phyloP scores from a whole-genome alignment of 164 flowering plant genomes.

The Malania oleifera region DNA sequence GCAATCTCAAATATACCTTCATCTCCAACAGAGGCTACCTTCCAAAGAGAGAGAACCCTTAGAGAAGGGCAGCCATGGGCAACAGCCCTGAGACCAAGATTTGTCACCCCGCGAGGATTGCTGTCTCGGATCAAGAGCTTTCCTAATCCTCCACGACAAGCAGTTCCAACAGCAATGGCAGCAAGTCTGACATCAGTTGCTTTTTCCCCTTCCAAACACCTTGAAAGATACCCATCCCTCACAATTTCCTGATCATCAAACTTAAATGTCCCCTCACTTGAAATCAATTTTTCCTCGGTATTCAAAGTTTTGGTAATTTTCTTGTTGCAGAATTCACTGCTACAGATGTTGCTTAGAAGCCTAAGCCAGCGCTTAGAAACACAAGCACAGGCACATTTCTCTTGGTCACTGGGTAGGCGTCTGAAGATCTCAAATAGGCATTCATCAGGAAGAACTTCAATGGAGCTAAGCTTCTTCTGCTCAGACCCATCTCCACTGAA shows the following conservation, averaged over 20 bases:
- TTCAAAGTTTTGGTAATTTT: constrained; percentile 5
- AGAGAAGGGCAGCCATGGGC: constrained; percentile 77
- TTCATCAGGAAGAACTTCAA: constrained; percentile 75
- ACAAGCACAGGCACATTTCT: constrained; percentile 54
- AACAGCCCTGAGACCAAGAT: constrained; percentile 59
- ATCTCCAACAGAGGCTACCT: constrained; percentile 52
- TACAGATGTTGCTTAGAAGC: constrained; percentile 48
- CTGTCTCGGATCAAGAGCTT: constrained; percentile 66
- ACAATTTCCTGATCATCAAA: constrained; percentile 25
- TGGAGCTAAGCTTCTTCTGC: constrained; percentile 36
- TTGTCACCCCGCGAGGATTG: constrained; percentile 49
- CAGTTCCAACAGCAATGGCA: constrained; percentile 73
- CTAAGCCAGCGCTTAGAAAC: constrained; percentile 79
- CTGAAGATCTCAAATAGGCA: constrained; percentile 75
- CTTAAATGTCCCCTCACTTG: constrained; percentile 7
- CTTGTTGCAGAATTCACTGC: constrained; percentile 30
- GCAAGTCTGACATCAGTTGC: constrained; percentile 84
- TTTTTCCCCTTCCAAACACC: constrained; percentile 78
- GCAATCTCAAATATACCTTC: constrained; percentile 64
- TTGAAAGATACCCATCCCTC: constrained; percentile 53
- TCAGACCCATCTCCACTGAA: constrained; percentile 27
- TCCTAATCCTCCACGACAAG: constrained; percentile 68
- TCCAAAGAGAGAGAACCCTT: constrained; percentile 63
- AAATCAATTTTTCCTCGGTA: constrained; percentile 6
- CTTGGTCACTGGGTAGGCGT: constrained; percentile 51